Evolutionary conservation across 345 rosid species (phyloP).

Genomic region (Jatropha curcas): DNA sequence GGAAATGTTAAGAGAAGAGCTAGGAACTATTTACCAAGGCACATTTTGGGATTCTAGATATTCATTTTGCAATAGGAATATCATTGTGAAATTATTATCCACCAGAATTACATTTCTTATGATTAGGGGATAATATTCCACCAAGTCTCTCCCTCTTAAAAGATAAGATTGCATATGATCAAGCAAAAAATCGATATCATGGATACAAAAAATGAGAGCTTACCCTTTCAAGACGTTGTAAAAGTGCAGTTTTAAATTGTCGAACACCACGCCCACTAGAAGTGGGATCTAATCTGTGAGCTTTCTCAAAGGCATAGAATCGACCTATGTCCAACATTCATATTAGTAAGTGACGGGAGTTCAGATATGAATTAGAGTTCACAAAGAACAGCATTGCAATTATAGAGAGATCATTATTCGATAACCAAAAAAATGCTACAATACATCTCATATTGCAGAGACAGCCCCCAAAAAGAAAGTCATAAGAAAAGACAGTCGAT

Average conservation of each 20-base stretch:
- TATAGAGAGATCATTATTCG: not conserved
- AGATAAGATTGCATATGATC: not conserved
- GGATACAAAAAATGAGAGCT: not conserved
- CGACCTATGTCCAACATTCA: conserved; percentile 58
- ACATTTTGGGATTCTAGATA: not conserved
- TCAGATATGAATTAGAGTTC: conserved; percentile 1
- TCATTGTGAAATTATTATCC: not conserved
- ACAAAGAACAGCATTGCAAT: not conserved
- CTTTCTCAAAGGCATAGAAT: conserved; percentile 96
- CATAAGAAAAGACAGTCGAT: not conserved
- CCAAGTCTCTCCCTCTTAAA: not conserved
- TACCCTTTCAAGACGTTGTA: conserved; percentile 97
- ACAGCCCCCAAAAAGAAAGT: not conserved
- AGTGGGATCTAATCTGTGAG: conserved; percentile 93
- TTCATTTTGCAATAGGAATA: not conserved
- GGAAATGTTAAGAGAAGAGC: not conserved
- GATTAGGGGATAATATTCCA: not conserved
- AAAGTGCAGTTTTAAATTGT: conserved; percentile 96
- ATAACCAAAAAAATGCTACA: not conserved
- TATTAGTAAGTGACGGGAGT: not conserved
- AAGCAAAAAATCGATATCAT: not conserved
- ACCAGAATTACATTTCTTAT: not conserved
- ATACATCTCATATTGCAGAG: not conserved
- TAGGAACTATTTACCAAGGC: not conserved
- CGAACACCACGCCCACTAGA: conserved; percentile 99